phyloP scores from a whole-genome alignment of 495 filamentous ascomycete species.

The Daldinia concentrica region DNA sequence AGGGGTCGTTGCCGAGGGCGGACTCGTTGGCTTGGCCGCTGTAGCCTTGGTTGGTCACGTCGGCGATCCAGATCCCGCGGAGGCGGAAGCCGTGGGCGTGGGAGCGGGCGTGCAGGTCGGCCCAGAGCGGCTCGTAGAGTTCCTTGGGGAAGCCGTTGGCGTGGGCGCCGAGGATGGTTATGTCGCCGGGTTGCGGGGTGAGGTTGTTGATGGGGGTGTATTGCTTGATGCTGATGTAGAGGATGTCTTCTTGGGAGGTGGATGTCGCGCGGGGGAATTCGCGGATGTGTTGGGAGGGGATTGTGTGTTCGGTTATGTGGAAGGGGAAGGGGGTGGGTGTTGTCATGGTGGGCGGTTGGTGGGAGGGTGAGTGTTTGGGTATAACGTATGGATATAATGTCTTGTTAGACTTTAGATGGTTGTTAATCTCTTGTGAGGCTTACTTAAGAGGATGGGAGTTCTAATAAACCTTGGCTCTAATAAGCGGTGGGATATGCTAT shows the following conservation, averaged over 20 bases:
- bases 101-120: constrained; percentile 69
- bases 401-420: neutral
- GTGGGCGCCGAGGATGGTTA: constrained; percentile 85
- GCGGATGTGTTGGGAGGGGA: constrained; percentile 74
- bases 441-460: neutral
- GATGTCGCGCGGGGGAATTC: constrained; percentile 74
- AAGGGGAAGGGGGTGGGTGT: constrained; percentile 34
- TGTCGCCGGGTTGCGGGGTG: constrained; percentile 70
- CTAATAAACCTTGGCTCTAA: neutral
- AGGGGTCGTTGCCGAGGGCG: constrained; percentile 80
- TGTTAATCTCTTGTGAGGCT: neutral
- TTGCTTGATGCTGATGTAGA: constrained; percentile 81
- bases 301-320: constrained; percentile 62
- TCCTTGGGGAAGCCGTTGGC: constrained; percentile 96
- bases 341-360: constrained; percentile 3
- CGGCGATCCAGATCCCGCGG: constrained; percentile 85
- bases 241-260: constrained; percentile 66
- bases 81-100: constrained; percentile 68
- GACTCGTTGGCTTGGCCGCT: constrained; percentile 75
- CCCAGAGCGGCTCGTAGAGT: constrained; percentile 89
- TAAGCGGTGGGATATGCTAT: neutral
- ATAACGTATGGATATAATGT: neutral
- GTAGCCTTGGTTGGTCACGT: constrained; percentile 79
- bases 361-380: neutral
- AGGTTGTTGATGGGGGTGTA: constrained; percentile 78